Evolutionary conservation across 352 stramenopile genomes (phyloP), one percentile per base, ranked within the genome.

Genomic region (Halophytophthora polymorphica): DNA sequence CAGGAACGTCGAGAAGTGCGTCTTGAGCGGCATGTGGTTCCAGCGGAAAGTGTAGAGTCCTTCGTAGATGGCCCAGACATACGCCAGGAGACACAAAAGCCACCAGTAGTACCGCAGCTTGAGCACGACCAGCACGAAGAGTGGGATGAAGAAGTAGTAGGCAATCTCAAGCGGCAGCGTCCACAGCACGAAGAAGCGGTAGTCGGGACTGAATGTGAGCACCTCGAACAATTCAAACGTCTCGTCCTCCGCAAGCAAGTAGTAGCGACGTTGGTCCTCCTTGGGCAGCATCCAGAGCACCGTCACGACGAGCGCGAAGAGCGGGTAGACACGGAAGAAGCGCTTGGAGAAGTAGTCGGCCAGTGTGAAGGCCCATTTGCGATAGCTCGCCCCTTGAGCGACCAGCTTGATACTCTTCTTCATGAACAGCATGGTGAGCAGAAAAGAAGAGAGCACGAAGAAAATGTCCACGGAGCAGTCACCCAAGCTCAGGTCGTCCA

Each of bases 281-380:
- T 45, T 18, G 7, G 66, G 53, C 7, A 72, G 40, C 13, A 60
- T 7, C 28, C 40, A 56, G 10, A 70, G 19, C 13, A 66, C 44
- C 33, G 54, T 34, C 6, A 60, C 64, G 15, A 60, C 38, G 12
- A 55, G 51, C n/a, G 42, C 41, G 22, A 77, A 77, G 1, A 77
- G 53, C 46, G 68, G 68, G 42, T 77, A 77, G 7, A 77, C 67
- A 34, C 64, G 64, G 14, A 77, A 58, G 45, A 77, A 66, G 2
- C 64, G 67, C 33, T 71, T 71, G 18, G 29, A 53, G 29, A 66
- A 60, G 39, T 77, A 74, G 51, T 74, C 64, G 18, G 23, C 6
- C n/a, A 63, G 43, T n/a, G 38, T 47, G 23, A 55, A n/a, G 8
- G n/a, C 14, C 48, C 48, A 55, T 37, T 45, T 15, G 2, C 17